Conservation (phyloP, 352 stramenopile species). For the Phytophthora sp. region DNA sequence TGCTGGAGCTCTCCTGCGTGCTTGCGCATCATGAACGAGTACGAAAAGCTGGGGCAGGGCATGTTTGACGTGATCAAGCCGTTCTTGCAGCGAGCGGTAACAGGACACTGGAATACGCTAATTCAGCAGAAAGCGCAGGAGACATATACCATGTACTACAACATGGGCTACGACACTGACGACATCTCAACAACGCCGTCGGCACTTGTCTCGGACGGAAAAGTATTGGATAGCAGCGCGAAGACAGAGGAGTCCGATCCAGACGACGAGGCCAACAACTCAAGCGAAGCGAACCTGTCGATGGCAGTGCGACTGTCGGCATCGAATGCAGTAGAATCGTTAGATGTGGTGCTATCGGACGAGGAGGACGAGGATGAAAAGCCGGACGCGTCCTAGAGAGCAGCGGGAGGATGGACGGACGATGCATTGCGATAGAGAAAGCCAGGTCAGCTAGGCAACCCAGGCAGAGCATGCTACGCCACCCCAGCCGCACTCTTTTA, state of each 20-base stretch:
- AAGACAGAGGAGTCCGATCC: conserved; percentile 67
- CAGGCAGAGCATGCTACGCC: conserved; percentile 23
- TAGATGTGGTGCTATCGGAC: conserved; percentile 54
- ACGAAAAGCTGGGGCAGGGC: conserved; percentile 83
- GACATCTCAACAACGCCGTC: conserved; percentile 43
- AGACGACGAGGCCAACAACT: conserved; percentile 47
- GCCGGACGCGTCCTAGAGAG: conserved; percentile 36
- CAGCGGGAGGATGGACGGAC: conserved; percentile 15
- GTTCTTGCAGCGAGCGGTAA: conserved; percentile 56
- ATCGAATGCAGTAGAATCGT: conserved; percentile 44
- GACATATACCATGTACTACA: conserved; percentile 90
- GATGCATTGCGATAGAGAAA: conserved; percentile 46
- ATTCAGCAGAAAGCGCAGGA: conserved; percentile 88
- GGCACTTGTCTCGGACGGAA: conserved; percentile 35
- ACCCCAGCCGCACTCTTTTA: conserved; percentile 25
- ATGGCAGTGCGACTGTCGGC: conserved; percentile 40
- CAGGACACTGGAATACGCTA: conserved; percentile 80
- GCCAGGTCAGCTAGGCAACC: conserved; percentile 32
- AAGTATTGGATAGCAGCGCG: conserved; percentile 52
- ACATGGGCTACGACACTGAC: conserved; percentile 89
- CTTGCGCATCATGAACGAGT: conserved; percentile 90
- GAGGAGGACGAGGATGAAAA: conserved; percentile 50
- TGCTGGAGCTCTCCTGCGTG: conserved; percentile 83
- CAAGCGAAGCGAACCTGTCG: conserved; percentile 34
- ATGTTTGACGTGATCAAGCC: conserved; percentile 89